Conservation (phyloP, 1,284 basidiomycete genomes). For the Sanghuangporus weigelae region DNA sequence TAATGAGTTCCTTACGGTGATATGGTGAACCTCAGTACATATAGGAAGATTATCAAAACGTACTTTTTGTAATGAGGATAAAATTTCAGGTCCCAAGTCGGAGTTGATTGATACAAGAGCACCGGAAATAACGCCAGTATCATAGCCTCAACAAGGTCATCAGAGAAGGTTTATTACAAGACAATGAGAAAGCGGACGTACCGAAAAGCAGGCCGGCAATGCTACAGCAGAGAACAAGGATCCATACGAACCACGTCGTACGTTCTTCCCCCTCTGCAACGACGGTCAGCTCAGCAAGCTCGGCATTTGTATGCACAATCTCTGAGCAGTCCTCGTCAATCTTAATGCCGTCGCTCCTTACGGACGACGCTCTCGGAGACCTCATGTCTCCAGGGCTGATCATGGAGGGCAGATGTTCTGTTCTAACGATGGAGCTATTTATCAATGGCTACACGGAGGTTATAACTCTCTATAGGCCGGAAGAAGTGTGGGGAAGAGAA, state of each 20-base stretch:
- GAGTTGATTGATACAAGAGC: slow-evolving; percentile 68
- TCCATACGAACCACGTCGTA: slow-evolving; percentile 68
- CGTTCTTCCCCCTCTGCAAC: slow-evolving; percentile 66
- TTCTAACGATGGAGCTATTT: too few relatives aligned
- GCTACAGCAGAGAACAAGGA: slow-evolving; percentile 57
- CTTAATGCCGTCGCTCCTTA: not conserved
- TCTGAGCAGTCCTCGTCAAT: not conserved
- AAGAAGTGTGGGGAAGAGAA: not conserved
- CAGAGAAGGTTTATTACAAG: not conserved
- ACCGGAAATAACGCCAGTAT: slow-evolving; percentile 77
- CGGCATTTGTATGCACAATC: slow-evolving; percentile 29
- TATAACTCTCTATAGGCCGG: too few relatives aligned
- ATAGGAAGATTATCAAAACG: not conserved
- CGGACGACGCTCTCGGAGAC: not conserved
- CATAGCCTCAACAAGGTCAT: slow-evolving; percentile 48
- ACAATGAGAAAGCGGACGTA: slow-evolving; percentile 29
- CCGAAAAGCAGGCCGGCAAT: slow-evolving; percentile 79
- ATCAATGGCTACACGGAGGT: too few relatives aligned
- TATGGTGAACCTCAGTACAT: not conserved
- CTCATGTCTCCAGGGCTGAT: not conserved
- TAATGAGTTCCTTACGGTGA: slow-evolving; percentile 63
- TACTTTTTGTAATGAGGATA: slow-evolving; percentile 67
- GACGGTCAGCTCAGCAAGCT: slow-evolving; percentile 56
- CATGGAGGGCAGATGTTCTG: not conserved
- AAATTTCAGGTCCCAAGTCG: slow-evolving; percentile 55